Evolutionary conservation across 1,139 yeast species (phyloP).

Genomic region (Debaryomyces fabryi): DNA sequence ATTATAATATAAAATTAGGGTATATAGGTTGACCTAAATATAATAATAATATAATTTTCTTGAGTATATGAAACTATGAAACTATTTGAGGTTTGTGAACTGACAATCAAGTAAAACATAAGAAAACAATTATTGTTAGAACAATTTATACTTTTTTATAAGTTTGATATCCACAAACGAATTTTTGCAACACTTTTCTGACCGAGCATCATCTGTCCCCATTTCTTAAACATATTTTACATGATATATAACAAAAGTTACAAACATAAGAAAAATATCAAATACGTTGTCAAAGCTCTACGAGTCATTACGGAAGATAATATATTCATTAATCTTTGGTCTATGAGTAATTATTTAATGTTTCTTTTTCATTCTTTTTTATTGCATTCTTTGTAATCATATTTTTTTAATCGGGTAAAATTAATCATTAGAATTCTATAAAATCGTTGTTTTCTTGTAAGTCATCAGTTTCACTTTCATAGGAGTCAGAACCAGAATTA

Average conservation of each 20-base stretch:
- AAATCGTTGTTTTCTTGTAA: conserved; percentile 34
- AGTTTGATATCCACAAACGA: conserved; percentile 7
- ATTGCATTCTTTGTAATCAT: background rate
- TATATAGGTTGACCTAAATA: background rate
- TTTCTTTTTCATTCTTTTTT: background rate
- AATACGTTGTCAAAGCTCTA: background rate
- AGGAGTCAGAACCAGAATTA: conserved; percentile 17
- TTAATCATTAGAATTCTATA: conserved; percentile 17
- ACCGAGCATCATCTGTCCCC: background rate
- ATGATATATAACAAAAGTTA: background rate
- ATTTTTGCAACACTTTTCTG: conserved; percentile 7
- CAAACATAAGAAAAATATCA: background rate
- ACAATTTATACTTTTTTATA: conserved; percentile 3
- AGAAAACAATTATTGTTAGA: background rate
- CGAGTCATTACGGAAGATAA: background rate
- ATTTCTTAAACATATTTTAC: background rate
- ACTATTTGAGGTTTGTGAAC: background rate
- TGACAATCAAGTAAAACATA: background rate
- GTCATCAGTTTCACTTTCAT: conserved; percentile 18
- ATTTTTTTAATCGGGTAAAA: conserved; percentile 4
- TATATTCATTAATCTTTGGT: background rate
- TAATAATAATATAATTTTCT: background rate
- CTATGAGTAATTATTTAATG: background rate
- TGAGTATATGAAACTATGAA: background rate
- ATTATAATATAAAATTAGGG: background rate